Percentiles rank a stretch among this genome's conserved stretches.
phyloP scores from a whole-genome alignment of 768 basidiomycete species.

The Hygrocybe punicea region DNA sequence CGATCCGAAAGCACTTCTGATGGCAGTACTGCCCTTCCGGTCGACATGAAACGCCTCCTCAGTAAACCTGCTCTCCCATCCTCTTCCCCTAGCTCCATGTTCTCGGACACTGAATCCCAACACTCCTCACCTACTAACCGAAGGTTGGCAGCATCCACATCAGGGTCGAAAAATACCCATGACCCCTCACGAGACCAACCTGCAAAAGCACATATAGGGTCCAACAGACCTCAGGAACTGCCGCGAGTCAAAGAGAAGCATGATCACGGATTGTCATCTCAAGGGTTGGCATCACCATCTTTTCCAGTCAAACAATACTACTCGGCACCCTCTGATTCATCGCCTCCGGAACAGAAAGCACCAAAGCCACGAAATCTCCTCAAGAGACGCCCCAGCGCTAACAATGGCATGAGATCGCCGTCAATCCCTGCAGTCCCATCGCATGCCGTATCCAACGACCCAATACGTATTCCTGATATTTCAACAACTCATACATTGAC shows the following conservation, averaged over 20 bases:
- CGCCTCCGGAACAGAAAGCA: background rate
- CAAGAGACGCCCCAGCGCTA: slow-evolving; percentile 8
- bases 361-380: slow-evolving; percentile 6
- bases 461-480: background rate
- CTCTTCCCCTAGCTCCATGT: background rate
- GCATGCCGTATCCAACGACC: background rate
- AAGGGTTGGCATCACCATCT: background rate
- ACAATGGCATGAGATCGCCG: background rate
- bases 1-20: background rate
- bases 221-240: background rate
- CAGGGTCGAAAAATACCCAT: background rate
- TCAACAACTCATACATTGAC: background rate
- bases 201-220: background rate
- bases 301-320: background rate
- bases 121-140: background rate
- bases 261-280: background rate
- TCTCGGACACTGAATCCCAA: background rate
- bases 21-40: slow-evolving; percentile 2
- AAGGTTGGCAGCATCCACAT: background rate
- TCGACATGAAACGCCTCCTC: slow-evolving; percentile 35
- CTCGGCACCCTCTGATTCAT: background rate
- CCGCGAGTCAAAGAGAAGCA: background rate
- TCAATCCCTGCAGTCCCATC: background rate
- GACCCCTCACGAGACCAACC: background rate
- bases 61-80: slow-evolving; percentile 27